Evolutionary conservation across 495 filamentous ascomycete genomes (phyloP).

Genomic region (Neurospora sp.): DNA sequence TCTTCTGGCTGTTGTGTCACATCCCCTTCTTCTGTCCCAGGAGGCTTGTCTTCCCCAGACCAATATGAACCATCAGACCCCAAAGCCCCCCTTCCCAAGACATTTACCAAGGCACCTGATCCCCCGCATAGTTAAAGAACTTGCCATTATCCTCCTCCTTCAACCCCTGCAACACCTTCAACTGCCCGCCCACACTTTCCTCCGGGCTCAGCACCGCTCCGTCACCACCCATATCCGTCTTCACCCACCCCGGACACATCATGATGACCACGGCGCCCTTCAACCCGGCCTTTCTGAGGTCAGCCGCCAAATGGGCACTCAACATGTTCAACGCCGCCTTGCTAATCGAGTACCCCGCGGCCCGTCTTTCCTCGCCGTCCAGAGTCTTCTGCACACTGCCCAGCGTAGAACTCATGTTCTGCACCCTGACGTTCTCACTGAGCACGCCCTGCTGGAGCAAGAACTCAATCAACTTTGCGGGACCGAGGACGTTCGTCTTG

Average conservation of each 20-base stretch:
- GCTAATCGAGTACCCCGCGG: slow-evolving; percentile 28
- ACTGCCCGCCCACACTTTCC: slow-evolving; percentile 32
- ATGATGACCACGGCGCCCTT: slow-evolving; percentile 37
- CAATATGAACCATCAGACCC: too few species aligned
- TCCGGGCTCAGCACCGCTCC: slow-evolving; percentile 36
- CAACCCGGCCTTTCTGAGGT: slow-evolving; percentile 17
- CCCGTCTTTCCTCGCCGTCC: slow-evolving; percentile 9
- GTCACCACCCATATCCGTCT: slow-evolving; percentile 50
- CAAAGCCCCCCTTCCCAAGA: background rate
- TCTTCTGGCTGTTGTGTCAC: background rate
- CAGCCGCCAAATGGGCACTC: slow-evolving; percentile 29
- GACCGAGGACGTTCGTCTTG: slow-evolving; percentile 31
- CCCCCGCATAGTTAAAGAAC: slow-evolving; percentile 18
- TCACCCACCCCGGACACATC: slow-evolving; percentile 54
- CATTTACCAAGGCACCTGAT: slow-evolving; percentile 19
- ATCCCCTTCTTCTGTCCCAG: too few species aligned
- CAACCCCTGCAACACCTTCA: slow-evolving; percentile 19
- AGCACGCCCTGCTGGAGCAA: slow-evolving; percentile 19
- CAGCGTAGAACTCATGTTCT: slow-evolving; percentile 33
- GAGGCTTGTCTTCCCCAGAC: too few species aligned
- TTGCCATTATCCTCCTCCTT: slow-evolving; percentile 30
- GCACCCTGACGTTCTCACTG: slow-evolving; percentile 15
- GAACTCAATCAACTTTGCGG: slow-evolving; percentile 26
- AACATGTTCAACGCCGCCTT: slow-evolving; percentile 37
- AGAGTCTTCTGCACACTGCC: slow-evolving; percentile 14